phyloP scores from a whole-genome alignment of 2,329 filamentous ascomycete genomes.

The Phyllosticta capitalensis region DNA sequence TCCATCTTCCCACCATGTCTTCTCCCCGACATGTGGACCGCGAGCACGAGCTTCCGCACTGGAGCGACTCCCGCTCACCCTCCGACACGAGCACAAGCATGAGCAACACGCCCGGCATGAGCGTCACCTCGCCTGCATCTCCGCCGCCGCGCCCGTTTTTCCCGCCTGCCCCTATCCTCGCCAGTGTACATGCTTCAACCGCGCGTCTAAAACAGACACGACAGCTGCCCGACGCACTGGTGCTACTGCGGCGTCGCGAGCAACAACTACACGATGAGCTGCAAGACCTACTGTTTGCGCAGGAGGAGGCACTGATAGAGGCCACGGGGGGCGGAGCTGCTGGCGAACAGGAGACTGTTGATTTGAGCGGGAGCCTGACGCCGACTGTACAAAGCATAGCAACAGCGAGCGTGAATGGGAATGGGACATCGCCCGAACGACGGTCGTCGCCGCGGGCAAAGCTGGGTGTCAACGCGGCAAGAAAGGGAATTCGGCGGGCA shows the following conservation, averaged over 20 bases:
- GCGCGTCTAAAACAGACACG: conserved; percentile 9
- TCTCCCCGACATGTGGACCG: neutral
- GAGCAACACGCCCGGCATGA: neutral
- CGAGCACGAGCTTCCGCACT: conserved; percentile 10
- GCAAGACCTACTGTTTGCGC: conserved; percentile 51
- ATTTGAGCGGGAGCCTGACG: conserved; percentile 41
- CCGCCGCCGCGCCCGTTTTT: conserved; percentile 9
- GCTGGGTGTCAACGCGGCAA: conserved; percentile 50
- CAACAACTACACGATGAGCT: conserved; percentile 47
- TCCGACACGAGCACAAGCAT: neutral
- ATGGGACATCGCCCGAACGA: conserved; percentile 17
- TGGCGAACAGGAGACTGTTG: conserved; percentile 29
- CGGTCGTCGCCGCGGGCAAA: conserved; percentile 45
- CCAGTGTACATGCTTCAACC: conserved; percentile 13
- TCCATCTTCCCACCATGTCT: neutral
- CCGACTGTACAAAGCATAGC: conserved; percentile 35
- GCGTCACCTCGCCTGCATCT: neutral
- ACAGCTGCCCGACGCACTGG: conserved; percentile 30
- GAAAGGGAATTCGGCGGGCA: conserved; percentile 53
- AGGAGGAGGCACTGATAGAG: conserved; percentile 47
- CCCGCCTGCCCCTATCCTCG: conserved; percentile 13
- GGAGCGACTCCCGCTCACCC: neutral
- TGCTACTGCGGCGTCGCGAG: conserved; percentile 44
- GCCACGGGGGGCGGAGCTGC: conserved; percentile 32
- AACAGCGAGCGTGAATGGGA: conserved; percentile 10